Conservation (phyloP, 2,329 filamentous ascomycete species). For the Penicillium nordicum region DNA sequence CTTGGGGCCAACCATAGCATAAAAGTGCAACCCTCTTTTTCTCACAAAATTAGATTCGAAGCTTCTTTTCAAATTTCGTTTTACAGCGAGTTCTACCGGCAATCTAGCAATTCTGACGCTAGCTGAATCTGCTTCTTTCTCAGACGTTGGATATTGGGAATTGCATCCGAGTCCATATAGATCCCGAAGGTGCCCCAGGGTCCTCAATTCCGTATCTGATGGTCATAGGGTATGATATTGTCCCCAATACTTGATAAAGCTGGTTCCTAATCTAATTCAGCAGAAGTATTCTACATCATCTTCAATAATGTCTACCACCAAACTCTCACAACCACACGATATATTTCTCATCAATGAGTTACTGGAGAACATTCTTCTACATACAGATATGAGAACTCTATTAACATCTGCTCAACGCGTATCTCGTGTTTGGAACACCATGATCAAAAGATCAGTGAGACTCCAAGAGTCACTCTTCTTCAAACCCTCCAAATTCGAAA, state of each 20-base stretch:
- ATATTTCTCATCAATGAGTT: slow-evolving; percentile 8
- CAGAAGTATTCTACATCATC: neutral
- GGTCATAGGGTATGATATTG: slow-evolving; percentile 1
- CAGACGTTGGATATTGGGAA: neutral
- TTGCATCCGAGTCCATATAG: neutral
- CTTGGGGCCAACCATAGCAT: slow-evolving; percentile 1
- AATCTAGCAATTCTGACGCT: neutral
- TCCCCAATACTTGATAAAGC: neutral
- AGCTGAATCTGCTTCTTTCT: neutral
- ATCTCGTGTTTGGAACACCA: neutral
- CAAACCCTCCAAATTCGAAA: neutral
- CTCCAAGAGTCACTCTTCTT: slow-evolving; percentile 7
- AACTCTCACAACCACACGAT: neutral
- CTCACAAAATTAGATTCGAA: neutral
- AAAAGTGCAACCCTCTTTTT: neutral
- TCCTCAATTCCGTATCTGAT: slow-evolving; percentile 9
- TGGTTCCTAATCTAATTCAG: neutral
- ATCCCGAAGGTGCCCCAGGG: neutral
- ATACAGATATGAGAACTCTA: slow-evolving; percentile 3
- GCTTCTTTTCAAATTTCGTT: neutral
- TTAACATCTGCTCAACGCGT: slow-evolving; percentile 9
- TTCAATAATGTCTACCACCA: neutral
- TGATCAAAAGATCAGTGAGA: neutral
- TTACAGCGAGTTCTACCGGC: neutral
- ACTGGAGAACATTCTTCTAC: slow-evolving; percentile 7